Base-by-base conservation (phyloP, 2,329 filamentous ascomycete species). In the Monilinia fructicola region DNA sequence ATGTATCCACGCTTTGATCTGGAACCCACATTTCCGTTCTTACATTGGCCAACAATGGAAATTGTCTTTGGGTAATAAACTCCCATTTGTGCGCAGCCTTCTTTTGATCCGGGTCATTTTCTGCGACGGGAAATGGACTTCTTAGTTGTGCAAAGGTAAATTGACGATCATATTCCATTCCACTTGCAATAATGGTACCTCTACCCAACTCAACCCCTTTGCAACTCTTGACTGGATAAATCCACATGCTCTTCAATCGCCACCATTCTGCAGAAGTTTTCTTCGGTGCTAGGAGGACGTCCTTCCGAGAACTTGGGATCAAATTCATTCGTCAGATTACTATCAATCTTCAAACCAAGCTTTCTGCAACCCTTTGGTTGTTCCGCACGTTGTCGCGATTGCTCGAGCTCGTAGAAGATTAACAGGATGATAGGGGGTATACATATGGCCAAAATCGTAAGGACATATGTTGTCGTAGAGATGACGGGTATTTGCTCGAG, bases 161-260 rank as follows among this genome's bases (percentile, higher is more conserved):
- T 71, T 94, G 85, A 7, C 92, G 86, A 78, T 97, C 93, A 77
- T 90, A 90, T 75, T 89, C 85, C 66, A 96, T 82, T 2, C 93
- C 92, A 2, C 85, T 86, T 7, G 85, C 80, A 55, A 91, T 78
- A 21, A 95, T 83, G 64, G 85, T 84, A 68, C 85, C 85, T 68
- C 83, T 79, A 62, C 84, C 79, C 56, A 97, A 78, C 78, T 95
- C 91, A 65, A 96, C 87, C 38, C 90, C 90, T 66, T 81, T 82
- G 76, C 92, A 96, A 66, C 90, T 92, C 79, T 96, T 94, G 76
- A 97, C 79, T 0, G 93, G 93, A 77, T 95, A 94, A 68, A 93
- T 84, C 79, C 88, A 89, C 62, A 96, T 81, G 65, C 90, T 90
- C 76, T 92, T 88, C 58, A 90, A 79, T 46, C 77, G 78, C 78